Evolutionary conservation across 2,329 filamentous ascomycete species (phyloP), one percentile per base, ranked within the genome.

Genomic region (Cladosporium sp.): DNA sequence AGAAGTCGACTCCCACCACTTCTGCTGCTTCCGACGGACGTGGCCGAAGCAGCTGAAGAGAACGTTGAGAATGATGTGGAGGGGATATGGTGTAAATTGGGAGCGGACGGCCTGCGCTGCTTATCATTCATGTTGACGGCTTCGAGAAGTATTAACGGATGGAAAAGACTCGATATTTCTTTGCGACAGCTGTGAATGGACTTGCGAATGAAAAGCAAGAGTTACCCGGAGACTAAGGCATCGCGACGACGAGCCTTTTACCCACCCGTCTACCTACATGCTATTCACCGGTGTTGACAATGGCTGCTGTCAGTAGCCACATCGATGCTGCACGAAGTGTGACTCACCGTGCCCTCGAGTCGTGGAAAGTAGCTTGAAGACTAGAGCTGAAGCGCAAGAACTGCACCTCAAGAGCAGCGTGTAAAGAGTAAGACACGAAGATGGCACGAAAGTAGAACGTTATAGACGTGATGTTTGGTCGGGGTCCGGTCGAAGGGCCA

Each of bases 1-100:
- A 80, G 66, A 56, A 74, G 65, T 58, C 61, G 67, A 62, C 70
- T 69, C 24, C 70, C 77, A 67, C 67, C 68, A 65, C 68, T 68
- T 48, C 70, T 68, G 15, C 67, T 65, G 35, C 62, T 70, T n/a
- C 62, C 66, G 45, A 66, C 66, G 61, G 69, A 70, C 59, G 67
- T 71, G 57, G 68, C 66, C 15, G 69, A 71, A 39, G 63, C 68
- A 19, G 65, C 66, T 8, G 66, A 68, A 1, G 67, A 69, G 32
- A 63, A 60, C 48, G 62, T 70, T 5, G 69, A 71, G 59, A 70
- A 69, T 15, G 68, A 64, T 20, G 65, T 60, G 20, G 69, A 72
- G 17, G 68, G 69, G 59, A 70, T 71, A 58, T 64, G 65, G 64
- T 61, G 68, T 57, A 71, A 66, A 60, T 60, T 57, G 60, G 59